These are phyloP conservation scores for Skeletonema menzelii DNA, from an alignment of 108 stramenopile genomes.

Conservation along the genomic window DNA sequence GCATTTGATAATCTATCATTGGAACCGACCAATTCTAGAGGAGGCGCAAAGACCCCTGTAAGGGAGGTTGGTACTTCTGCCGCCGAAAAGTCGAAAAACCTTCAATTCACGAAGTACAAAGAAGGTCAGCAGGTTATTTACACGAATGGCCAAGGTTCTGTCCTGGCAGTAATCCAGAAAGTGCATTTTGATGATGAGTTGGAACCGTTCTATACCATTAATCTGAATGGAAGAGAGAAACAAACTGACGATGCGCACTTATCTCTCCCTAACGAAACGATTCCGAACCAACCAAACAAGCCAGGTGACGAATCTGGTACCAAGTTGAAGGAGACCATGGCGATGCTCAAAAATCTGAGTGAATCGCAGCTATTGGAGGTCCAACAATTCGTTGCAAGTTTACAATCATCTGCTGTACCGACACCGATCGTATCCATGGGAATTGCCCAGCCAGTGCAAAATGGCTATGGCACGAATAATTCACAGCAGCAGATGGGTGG, in stretches of 20 bases:
- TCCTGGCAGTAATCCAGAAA: slow-evolving; percentile 52
- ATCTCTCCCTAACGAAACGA: slow-evolving; percentile 4
- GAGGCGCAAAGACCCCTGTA: slow-evolving; percentile 1
- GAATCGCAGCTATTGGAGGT: slow-evolving; percentile 30
- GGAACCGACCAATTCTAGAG: slow-evolving; percentile 31
- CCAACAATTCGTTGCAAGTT: slow-evolving; percentile 30
- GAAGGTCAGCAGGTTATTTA: slow-evolving; percentile 51
- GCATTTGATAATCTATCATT: slow-evolving; percentile 53
- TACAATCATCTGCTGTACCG: not conserved
- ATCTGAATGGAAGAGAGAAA: slow-evolving; percentile 66
- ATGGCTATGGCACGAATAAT: not conserved
- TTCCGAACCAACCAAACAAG: not conserved
- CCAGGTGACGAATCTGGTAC: not conserved
- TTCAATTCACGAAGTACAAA: slow-evolving; percentile 2
- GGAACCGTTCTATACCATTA: slow-evolving; percentile 63
- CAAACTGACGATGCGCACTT: slow-evolving; percentile 74
- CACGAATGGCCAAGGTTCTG: slow-evolving; percentile 41
- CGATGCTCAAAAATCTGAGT: slow-evolving; percentile 34
- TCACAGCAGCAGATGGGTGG: not conserved
- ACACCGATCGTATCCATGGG: not conserved
- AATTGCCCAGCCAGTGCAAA: not conserved
- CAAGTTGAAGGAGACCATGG: slow-evolving; percentile 21
- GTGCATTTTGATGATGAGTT: slow-evolving; percentile 70
- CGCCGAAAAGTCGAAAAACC: not conserved
- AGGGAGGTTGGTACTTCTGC: not conserved